Percentiles rank a stretch among this genome's conserved stretches.
These are phyloP conservation scores for Cymbidium sinense DNA, from an alignment of 106 monocot genomes.

Conservation along the genomic window DNA sequence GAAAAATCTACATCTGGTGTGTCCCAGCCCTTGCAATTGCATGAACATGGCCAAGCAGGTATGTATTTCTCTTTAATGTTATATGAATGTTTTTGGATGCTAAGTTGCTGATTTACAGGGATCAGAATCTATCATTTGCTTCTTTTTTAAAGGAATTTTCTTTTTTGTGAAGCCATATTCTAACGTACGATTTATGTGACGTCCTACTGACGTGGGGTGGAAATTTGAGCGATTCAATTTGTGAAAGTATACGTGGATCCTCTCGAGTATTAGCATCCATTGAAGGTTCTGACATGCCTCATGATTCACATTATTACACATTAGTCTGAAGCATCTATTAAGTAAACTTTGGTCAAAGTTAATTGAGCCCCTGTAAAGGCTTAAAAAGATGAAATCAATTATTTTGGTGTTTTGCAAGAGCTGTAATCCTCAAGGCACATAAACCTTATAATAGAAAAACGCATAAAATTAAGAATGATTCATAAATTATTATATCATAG, in stretches of 20 bases:
- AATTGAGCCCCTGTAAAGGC: not conserved
- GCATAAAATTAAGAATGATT: too few relatives aligned
- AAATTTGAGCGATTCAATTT: not conserved
- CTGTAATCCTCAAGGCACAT: too few relatives aligned
- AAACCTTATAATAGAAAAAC: too few relatives aligned
- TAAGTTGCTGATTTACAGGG: conserved; percentile 1
- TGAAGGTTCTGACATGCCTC: not conserved
- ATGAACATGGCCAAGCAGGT: conserved; percentile 22
- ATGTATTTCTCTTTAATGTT: conserved; percentile 4
- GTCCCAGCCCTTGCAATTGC: conserved; percentile 9
- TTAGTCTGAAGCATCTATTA: not conserved
- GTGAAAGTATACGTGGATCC: too few relatives aligned
- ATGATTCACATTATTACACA: not conserved
- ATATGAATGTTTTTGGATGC: not conserved
- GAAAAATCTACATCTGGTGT: conserved; percentile 11
- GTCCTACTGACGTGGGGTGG: not conserved
- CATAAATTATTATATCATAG: too few relatives aligned
- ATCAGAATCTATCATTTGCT: not conserved
- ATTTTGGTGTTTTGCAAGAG: too few relatives aligned
- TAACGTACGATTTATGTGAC: not conserved
- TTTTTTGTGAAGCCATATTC: not conserved
- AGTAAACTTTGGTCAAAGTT: not conserved
- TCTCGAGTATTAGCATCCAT: not conserved
- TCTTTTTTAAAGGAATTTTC: not conserved
- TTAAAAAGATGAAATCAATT: not conserved